These are phyloP conservation scores for Pisolithus marmoratus DNA, from an alignment of 768 basidiomycete species.

Conservation along the genomic window DNA sequence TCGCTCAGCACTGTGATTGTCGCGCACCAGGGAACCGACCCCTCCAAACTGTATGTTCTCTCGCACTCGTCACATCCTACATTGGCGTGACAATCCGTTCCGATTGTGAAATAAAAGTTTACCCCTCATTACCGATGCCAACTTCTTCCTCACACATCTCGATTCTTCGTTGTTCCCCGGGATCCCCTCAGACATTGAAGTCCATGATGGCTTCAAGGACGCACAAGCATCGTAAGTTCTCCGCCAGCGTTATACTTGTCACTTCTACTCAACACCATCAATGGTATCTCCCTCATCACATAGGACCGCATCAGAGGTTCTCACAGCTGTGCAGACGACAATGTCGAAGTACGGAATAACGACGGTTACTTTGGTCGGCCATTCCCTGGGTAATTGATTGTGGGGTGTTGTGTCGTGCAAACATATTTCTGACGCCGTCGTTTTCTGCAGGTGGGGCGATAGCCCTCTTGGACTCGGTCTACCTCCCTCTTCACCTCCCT, in stretches of 20 bases:
- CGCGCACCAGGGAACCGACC: conserved; percentile 32
- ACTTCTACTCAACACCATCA: background rate
- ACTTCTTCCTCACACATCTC: conserved; percentile 28
- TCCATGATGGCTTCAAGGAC: conserved; percentile 40
- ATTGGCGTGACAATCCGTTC: background rate
- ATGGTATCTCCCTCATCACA: background rate
- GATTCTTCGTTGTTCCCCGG: conserved; percentile 40
- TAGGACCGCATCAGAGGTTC: conserved; percentile 36
- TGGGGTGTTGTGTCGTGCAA: background rate
- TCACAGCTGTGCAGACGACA: conserved; percentile 35
- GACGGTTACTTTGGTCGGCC: conserved; percentile 39
- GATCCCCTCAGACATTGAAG: conserved; percentile 32
- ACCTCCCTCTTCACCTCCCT: conserved; percentile 33
- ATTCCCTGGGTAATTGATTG: conserved; percentile 31
- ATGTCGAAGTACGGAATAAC: conserved; percentile 29
- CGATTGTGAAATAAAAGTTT: conserved; percentile 21
- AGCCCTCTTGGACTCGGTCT: conserved; percentile 38
- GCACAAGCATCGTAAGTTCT: conserved; percentile 36
- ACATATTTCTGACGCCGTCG: background rate
- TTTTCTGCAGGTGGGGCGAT: conserved; percentile 30
- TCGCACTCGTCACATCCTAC: background rate
- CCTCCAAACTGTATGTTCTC: conserved; percentile 20
- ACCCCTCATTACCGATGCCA: conserved; percentile 34
- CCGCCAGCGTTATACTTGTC: background rate
- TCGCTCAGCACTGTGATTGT: conserved; percentile 31